Evolutionary conservation across 164 flowering plant genomes (phyloP).

Genomic region (Chimonanthus salicifolius): DNA sequence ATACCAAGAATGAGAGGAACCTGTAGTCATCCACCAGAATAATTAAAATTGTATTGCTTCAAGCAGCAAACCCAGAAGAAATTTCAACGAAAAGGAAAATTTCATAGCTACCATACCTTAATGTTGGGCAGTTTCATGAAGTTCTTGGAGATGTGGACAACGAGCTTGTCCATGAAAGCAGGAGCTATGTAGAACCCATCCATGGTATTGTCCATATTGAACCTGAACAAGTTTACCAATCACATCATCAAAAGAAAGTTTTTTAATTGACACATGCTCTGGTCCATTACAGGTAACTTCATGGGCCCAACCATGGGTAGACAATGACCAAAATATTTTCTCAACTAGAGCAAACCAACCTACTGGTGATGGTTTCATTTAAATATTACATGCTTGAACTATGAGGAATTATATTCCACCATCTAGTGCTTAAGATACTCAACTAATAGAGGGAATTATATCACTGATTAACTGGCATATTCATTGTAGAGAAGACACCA

Average conservation of each 20-base stretch:
- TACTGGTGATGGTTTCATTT: neutral
- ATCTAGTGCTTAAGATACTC: no score
- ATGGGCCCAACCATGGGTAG: no score
- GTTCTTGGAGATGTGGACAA: slow-evolving; percentile 59
- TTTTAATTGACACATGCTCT: no score
- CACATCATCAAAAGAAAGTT: neutral
- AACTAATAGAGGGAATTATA: no score
- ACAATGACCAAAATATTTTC: no score
- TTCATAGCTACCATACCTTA: slow-evolving; percentile 12
- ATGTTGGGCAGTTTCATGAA: slow-evolving; percentile 56
- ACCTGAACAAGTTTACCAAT: slow-evolving; percentile 18
- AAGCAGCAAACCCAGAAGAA: neutral
- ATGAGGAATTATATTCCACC: no score
- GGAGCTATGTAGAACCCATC: slow-evolving; percentile 57
- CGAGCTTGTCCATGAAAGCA: slow-evolving; percentile 62
- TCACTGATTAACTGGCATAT: no score
- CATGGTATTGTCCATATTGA: slow-evolving; percentile 44
- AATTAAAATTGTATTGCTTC: neutral
- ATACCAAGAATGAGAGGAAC: slow-evolving; percentile 54
- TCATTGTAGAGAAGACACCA: no score
- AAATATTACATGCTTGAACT: neutral
- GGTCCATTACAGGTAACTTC: no score
- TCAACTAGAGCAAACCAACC: no score
- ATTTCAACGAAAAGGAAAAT: neutral
- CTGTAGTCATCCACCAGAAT: slow-evolving; percentile 18